Evolutionary conservation across 208 protist species (phyloP).

Genomic region (Leishmania aethiopica): DNA sequence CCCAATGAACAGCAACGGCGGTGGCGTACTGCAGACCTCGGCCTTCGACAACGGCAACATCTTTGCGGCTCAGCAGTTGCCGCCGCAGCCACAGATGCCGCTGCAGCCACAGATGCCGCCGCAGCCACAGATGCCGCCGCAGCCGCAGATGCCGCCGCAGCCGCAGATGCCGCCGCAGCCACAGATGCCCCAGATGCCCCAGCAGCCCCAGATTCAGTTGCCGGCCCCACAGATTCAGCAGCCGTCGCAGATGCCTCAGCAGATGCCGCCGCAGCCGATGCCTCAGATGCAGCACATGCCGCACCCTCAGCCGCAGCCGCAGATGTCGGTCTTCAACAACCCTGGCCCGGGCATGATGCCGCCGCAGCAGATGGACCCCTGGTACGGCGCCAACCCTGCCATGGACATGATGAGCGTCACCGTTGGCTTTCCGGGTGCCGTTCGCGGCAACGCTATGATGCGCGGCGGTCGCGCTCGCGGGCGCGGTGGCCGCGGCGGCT

Average conservation of each 20-base stretch:
- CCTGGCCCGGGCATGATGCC: slow-evolving; percentile 20
- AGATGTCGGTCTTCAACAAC: slow-evolving; percentile 35
- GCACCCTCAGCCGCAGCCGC: slow-evolving; percentile 2
- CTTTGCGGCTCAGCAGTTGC: slow-evolving; percentile 17
- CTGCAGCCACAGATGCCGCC: slow-evolving; percentile 3
- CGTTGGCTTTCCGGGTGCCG: slow-evolving; percentile 19
- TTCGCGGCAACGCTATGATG: slow-evolving; percentile 19
- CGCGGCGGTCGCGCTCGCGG: slow-evolving; percentile 37
- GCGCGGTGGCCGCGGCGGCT: slow-evolving; percentile 35
- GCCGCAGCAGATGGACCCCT: slow-evolving; percentile 30
- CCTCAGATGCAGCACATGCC: slow-evolving; percentile 14
- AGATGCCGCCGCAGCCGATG: slow-evolving; percentile 23
- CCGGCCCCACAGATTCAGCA: slow-evolving; percentile 23
- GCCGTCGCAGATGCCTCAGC: slow-evolving; percentile 2
- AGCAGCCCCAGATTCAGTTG: slow-evolving; percentile 24
- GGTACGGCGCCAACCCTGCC: slow-evolving; percentile 26
- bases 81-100: slow-evolving; percentile 17
- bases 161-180: slow-evolving; percentile 1
- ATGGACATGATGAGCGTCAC: slow-evolving; percentile 30
- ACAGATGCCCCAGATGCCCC: slow-evolving; percentile 5
- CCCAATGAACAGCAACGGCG: slow-evolving; percentile 21
- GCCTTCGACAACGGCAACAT: slow-evolving; percentile 19
- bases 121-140: neutral
- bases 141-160: slow-evolving; percentile 8
- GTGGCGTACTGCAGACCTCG: slow-evolving; percentile 25